Base-by-base conservation (phyloP, 768 basidiomycete species). In the Auricularia heimuer region DNA sequence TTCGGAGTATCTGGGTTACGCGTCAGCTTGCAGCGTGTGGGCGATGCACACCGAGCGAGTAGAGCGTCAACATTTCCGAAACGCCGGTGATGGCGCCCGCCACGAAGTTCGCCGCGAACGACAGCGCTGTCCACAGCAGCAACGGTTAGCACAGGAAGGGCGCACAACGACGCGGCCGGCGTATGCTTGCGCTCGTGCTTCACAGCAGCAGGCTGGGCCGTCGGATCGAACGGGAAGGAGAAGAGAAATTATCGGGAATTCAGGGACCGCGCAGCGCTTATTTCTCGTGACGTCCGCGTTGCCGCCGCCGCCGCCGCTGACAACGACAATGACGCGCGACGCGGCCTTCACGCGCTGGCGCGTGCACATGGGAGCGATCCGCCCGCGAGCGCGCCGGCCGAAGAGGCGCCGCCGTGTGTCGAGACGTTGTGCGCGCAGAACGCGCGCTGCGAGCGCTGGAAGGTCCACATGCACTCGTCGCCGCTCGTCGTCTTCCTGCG, bases 31-130 rank as follows among this genome's bases (percentile, higher is more conserved):
- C 21, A 35, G 10, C 67, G 35, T 34, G 62, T 10, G 16, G 3
- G 44, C 44, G 29, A 33, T 62, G 72, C 87, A 71, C 72, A 93
- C 91, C 93, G 67, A 95, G 86, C 65, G 94, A 92, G 70, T 94
- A 95, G 73, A 94, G 91, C 3, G 90, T 73, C 89, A 87, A 3
- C 88, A 88, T 54, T 36, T 63, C 18, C 12, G 24, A 11, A 67
- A 92, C 85, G 65, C 96, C 96, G 68, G 97, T 96, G 70, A 99
- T 94, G 3, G 97, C 97, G 58, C 97, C 97, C 0, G 96, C 94
- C 0, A 88, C 83, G 72, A 99, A 98, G 71, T 92, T 97, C 68
- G 94, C 90, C 64, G 83, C 72, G 77, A 94, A 94, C 1, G 92
- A 92, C 60, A 94, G 81, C 35, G 91, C 92, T 94, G 63, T 39